Evolutionary conservation across 2,329 filamentous ascomycete genomes (phyloP).

Genomic region (Claviceps africana): DNA sequence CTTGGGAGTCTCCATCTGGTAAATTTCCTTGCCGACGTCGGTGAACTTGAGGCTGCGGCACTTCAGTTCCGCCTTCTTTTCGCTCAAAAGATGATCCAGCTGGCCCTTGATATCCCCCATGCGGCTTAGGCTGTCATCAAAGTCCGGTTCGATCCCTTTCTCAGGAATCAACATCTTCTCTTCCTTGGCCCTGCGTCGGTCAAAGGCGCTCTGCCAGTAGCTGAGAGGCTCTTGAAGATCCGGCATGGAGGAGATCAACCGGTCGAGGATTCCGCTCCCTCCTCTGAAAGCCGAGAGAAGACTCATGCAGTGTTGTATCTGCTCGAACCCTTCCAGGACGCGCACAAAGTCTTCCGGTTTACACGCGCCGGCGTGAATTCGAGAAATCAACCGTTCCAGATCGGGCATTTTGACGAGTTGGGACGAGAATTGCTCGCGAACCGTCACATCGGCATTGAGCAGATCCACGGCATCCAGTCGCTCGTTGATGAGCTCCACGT

Average conservation of each 20-base stretch:
- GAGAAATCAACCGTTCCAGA: constrained; percentile 82
- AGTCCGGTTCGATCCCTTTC: constrained; percentile 78
- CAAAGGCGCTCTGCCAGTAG: constrained; percentile 87
- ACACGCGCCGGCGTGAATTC: constrained; percentile 85
- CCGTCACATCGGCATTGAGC: constrained; percentile 65
- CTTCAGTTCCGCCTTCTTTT: constrained; percentile 59
- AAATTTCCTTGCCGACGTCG: constrained; percentile 92
- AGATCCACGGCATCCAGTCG: constrained; percentile 88
- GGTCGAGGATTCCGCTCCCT: constrained; percentile 72
- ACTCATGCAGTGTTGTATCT: constrained; percentile 88
- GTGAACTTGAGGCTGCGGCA: constrained; percentile 60
- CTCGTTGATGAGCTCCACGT: constrained; percentile 79
- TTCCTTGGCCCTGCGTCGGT: constrained; percentile 64
- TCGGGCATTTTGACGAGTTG: constrained; percentile 88
- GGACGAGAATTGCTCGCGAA: constrained; percentile 77
- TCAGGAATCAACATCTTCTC: constrained; percentile 75
- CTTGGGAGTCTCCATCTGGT: constrained; percentile 87
- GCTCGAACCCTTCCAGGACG: constrained; percentile 90
- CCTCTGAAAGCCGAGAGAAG: constrained; percentile 59
- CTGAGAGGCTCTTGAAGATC: constrained; percentile 59
- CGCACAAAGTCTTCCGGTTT: constrained; percentile 83
- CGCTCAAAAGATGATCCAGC: constrained; percentile 56
- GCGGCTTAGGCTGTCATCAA: constrained; percentile 65
- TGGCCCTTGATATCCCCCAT: constrained; percentile 65
- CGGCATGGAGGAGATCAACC: constrained; percentile 75